These are phyloP conservation scores for Dothiorella sarmentorum DNA, from an alignment of 2,329 filamentous ascomycete genomes.

Conservation along the genomic window DNA sequence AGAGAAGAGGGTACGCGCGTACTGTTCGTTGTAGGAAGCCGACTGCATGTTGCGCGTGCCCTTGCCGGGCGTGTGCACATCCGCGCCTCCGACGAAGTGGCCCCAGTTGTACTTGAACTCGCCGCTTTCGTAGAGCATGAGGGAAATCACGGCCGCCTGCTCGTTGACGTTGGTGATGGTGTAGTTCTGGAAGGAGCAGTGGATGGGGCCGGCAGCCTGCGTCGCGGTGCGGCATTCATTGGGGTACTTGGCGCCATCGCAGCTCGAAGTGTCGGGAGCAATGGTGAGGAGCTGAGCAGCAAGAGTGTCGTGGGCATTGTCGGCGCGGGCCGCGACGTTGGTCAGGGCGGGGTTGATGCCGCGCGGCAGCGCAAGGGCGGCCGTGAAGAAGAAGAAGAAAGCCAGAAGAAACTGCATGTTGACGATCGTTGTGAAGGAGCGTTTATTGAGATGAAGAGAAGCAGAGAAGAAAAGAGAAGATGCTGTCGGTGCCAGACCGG, in stretches of 20 bases:
- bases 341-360: neutral
- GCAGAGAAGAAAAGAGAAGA: neutral
- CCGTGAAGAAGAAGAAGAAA: neutral
- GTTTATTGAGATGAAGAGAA: neutral
- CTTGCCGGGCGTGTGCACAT: slow-evolving; percentile 54
- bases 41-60: slow-evolving; percentile 69
- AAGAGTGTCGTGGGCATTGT: neutral
- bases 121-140: slow-evolving; percentile 69
- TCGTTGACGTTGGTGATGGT: slow-evolving; percentile 53
- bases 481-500: slow-evolving; percentile 1
- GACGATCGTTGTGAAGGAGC: neutral
- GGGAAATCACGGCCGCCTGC: slow-evolving; percentile 66
- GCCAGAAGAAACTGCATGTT: neutral
- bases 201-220: slow-evolving; percentile 58
- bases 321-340: neutral
- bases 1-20: slow-evolving; percentile 48
- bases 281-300: slow-evolving; percentile 46
- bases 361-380: neutral
- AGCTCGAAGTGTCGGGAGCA: slow-evolving; percentile 55
- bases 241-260: slow-evolving; percentile 43
- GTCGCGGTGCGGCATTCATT: slow-evolving; percentile 65
- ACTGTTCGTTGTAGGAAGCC: slow-evolving; percentile 52
- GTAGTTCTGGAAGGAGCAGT: slow-evolving; percentile 56
- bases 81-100: slow-evolving; percentile 47
- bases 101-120: slow-evolving; percentile 72